Conservation (phyloP, 1,139 yeast genomes). For the Hanseniaspora sp. region DNA sequence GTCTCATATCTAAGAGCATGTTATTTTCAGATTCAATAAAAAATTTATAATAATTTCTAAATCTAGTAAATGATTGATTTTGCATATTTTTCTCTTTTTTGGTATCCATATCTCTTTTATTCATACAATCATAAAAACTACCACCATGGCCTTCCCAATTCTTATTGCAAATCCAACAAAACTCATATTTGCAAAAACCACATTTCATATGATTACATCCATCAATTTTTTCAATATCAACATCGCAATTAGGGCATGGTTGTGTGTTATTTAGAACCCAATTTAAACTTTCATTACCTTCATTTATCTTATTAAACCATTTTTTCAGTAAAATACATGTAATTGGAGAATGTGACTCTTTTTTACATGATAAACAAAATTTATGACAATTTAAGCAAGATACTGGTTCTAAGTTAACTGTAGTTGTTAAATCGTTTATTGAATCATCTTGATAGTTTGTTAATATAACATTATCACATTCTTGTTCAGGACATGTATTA, state of each 20-base stretch:
- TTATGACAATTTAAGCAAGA: constrained; percentile 55
- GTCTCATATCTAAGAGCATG: constrained; percentile 56
- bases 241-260: constrained; percentile 52
- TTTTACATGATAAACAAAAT: constrained; percentile 71
- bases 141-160: constrained; percentile 67
- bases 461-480: constrained; percentile 6
- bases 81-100: constrained; percentile 30
- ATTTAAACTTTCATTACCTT: constrained; percentile 78
- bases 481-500: constrained; percentile 4
- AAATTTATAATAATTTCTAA: constrained; percentile 65
- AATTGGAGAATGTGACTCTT: constrained; percentile 72
- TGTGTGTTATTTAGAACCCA: constrained; percentile 89
- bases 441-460: background rate
- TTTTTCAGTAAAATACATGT: constrained; percentile 58
- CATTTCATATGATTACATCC: constrained; percentile 97
- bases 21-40: constrained; percentile 72
- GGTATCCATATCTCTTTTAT: constrained; percentile 31
- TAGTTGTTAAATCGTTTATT: background rate
- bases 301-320: constrained; percentile 75
- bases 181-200: constrained; percentile 60
- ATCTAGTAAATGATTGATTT: constrained; percentile 46
- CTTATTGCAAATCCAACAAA: constrained; percentile 88
- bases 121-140: constrained; percentile 50
- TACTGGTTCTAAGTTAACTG: constrained; percentile 31
- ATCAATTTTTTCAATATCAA: constrained; percentile 67